Evolutionary conservation across 805 yeast species (phyloP), one percentile per base, ranked within the genome.

Genomic region (Candida sithepensis): DNA sequence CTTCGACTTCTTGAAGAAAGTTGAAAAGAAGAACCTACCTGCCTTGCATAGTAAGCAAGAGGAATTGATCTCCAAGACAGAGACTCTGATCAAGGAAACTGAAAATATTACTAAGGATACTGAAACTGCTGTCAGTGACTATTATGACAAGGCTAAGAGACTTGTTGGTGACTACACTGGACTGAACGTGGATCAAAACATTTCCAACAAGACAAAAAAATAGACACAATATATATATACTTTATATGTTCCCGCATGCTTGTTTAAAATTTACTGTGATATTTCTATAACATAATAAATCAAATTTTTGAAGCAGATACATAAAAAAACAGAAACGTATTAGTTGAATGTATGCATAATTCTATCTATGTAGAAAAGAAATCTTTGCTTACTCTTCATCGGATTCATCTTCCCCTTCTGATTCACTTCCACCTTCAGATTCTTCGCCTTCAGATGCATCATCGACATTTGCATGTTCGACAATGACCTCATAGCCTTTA

Each of bases 1-100:
- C 8, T 67, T 76, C 13, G 64, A 68, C 6, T 79, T 82, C 57
- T 67, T 77, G 3, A 82, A 88, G 80, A 67, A 70, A 46, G 70
- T 79, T 51, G 94, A 89, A 64, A 68, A 79, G 60, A 66, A 74
- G 22, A 70, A 74, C 46, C 65, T 83, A 39, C 95, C 96, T 4
- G 72, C 70, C 36, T 63, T 88, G 32, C 88, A 91, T 13, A 63
- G 74, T 40, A 77, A 77, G 46, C 96, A 88, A 61, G 73, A 76
- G 33, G 59, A 64, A 38, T 69, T 82, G 14, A 70, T 72, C 33
- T 64, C 67, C 34, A 69, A 71, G 41, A 75, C 85, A 6, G 76
- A 65, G 16, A 68, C 66, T 3, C 57, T 82, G 22, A 72, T 72
- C 13, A 60, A 64, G 20, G 68, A 69, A 42, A 69, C 82, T 10